These are phyloP conservation scores for Phytophthora foliorum DNA, from an alignment of 352 stramenopile genomes.

Conservation along the genomic window DNA sequence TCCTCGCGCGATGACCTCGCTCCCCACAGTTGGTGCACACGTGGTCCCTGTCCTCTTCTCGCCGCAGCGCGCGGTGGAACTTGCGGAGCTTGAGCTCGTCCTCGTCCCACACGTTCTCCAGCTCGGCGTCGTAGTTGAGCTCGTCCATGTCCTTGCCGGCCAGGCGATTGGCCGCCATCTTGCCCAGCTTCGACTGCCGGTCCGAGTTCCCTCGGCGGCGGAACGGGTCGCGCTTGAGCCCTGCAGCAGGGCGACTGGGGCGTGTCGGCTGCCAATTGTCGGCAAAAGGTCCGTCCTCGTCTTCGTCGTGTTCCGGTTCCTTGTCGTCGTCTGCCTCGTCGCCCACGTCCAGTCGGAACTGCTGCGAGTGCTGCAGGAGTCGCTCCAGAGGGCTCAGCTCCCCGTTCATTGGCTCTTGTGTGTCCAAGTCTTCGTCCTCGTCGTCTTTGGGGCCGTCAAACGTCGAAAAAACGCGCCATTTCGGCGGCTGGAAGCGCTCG, in stretches of 20 bases:
- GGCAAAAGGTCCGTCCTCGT: constrained; percentile 14
- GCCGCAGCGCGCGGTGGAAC: constrained; percentile 68
- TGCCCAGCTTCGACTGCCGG: constrained; percentile 22
- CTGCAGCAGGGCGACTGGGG: neutral
- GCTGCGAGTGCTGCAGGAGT: constrained; percentile 71
- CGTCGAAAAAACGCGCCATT: constrained; percentile 21
- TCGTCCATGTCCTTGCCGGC: constrained; percentile 47
- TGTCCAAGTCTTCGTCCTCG: constrained; percentile 22
- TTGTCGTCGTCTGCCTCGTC: constrained; percentile 16
- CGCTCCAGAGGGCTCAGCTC: constrained; percentile 72
- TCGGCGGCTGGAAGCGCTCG: neutral
- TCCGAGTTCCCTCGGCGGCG: constrained; percentile 24
- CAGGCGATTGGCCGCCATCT: constrained; percentile 23
- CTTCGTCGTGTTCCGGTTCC: constrained; percentile 16
- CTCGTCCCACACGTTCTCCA: constrained; percentile 58
- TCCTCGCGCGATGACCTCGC: constrained; percentile 66
- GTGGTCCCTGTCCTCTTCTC: constrained; percentile 64
- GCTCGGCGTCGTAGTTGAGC: constrained; percentile 79
- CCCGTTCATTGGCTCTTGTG: constrained; percentile 21
- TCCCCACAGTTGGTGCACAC: constrained; percentile 86
- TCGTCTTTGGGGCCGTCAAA: constrained; percentile 18
- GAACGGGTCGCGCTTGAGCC: constrained; percentile 15
- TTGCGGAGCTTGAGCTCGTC: constrained; percentile 59
- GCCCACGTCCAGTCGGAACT: constrained; percentile 60
- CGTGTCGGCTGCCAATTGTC: constrained; percentile 8